Percentiles rank a stretch among this genome's conserved stretches.
phyloP scores from a whole-genome alignment of 1,284 basidiomycete species.

The Clitocybe nebularis region DNA sequence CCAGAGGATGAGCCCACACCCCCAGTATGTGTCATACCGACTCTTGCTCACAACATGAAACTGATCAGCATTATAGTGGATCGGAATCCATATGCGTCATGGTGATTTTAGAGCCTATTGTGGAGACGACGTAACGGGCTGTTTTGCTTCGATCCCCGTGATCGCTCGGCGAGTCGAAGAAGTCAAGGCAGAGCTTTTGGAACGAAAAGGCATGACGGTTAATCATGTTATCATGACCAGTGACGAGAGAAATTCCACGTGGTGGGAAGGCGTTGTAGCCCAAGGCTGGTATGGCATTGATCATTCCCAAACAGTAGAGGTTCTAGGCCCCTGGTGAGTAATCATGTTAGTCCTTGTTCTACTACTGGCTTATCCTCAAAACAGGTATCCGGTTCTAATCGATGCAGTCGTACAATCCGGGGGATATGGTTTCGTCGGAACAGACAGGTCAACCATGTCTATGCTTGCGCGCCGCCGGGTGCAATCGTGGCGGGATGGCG shows the following conservation, averaged over 20 bases:
- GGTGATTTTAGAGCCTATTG: constrained; percentile 59
- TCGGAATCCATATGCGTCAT: constrained; percentile 61
- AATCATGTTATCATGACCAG: constrained; percentile 67
- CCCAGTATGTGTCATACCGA: constrained; percentile 22
- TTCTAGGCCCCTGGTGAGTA: constrained; percentile 55
- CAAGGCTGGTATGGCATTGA: constrained; percentile 61
- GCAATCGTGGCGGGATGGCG: constrained; percentile 59
- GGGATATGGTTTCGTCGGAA: constrained; percentile 67
- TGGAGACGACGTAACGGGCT: constrained; percentile 43
- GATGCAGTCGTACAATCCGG: constrained; percentile 68
- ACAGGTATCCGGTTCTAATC: constrained; percentile 63
- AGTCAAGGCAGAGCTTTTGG: constrained; percentile 50
- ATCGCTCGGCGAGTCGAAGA: constrained; percentile 59
- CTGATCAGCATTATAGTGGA: constrained; percentile 37
- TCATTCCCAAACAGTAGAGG: constrained; percentile 50
- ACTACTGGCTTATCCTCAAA: constrained; percentile 2
- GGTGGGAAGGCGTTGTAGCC: constrained; percentile 60
- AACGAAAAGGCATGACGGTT: constrained; percentile 46
- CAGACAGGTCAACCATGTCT: constrained; percentile 66
- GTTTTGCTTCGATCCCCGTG: constrained; percentile 56
- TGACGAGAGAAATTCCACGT: constrained; percentile 60
- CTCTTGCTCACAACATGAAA: constrained; percentile 1
- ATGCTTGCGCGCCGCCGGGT: constrained; percentile 59
- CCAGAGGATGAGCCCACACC: constrained; percentile 27
- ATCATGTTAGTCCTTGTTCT: neutral